Percentiles rank a stretch among this genome's conserved stretches.
Evolutionary conservation across 805 yeast species (phyloP).

Genomic region (Barnettozyma sucrosica): DNA sequence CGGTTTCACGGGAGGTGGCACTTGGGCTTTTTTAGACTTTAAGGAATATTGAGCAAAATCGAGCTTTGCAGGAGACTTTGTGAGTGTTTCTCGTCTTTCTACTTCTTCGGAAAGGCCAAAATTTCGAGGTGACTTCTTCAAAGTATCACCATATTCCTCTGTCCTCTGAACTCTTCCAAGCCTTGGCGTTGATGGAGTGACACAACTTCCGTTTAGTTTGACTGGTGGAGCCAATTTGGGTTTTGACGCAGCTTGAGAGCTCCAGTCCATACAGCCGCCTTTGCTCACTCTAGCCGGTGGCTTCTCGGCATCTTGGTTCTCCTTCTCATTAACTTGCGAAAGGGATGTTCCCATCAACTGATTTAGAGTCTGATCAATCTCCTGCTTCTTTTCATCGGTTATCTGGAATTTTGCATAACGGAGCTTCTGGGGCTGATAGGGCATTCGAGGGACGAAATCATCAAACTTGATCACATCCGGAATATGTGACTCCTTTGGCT

Average conservation of each 20-base stretch:
- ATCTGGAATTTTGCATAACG: conserved; percentile 20
- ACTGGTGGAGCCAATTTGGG: conserved; percentile 2
- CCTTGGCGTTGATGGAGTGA: background rate
- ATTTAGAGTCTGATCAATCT: conserved; percentile 17
- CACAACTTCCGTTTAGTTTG: background rate
- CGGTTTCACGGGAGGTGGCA: conserved; percentile 11
- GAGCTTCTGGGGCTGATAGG: conserved; percentile 3
- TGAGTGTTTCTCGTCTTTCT: conserved; percentile 1
- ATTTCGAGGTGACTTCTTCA: conserved; percentile 15
- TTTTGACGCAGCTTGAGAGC: conserved; percentile 8
- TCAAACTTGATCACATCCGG: conserved; percentile 24
- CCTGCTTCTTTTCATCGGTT: conserved; percentile 14
- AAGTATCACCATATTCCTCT: background rate
- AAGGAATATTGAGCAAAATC: conserved; percentile 4
- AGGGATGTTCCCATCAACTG: conserved; percentile 13
- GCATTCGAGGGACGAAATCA: conserved; percentile 15
- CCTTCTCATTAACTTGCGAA: background rate
- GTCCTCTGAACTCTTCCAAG: background rate
- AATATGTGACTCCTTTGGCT: conserved; percentile 11
- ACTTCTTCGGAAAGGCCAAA: background rate
- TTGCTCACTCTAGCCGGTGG: conserved; percentile 9
- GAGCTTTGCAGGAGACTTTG: conserved; percentile 19
- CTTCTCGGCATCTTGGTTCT: background rate
- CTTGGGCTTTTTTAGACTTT: conserved; percentile 6
- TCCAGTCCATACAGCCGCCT: conserved; percentile 12